Base-by-base conservation (phyloP, 345 rosid genomes). In the Brassica nigra region DNA sequence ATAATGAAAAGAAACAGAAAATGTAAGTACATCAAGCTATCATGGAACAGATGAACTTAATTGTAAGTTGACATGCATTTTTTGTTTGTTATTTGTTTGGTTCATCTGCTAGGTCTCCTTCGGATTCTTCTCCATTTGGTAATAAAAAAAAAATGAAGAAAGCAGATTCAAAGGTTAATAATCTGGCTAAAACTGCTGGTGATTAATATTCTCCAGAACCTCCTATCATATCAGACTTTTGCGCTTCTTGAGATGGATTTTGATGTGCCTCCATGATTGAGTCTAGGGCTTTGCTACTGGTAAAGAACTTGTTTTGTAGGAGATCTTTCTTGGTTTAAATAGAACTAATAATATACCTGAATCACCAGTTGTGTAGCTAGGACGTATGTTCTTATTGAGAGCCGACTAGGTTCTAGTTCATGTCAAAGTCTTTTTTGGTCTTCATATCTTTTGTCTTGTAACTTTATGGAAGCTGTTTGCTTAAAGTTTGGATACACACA, bases 1-100 rank as follows among this genome's bases (percentile, higher is more conserved):
- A 58, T 4, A 20, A 20, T 58, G 62, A 23, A 3, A 20, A 58
- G 30, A 90, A 90, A 73, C 94, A 81, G 76, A 91, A 86, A 79
- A 29, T 74, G 98, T 93, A 81, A 76, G 89, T 34, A 23, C 30
- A 6, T 57, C 8, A 65, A 3, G 20, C 59, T 69, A 49, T n/a
- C 62, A 3, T 69, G 27, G 27, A 23, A 23, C 27, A 23, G 27
- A 23, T 23, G 15, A 49, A 30, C 62, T n/a, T 69, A 10, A 49
- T 49, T n/a, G 7, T 49, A 15, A 28, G 10, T 8, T 69, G 73
- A 69, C 39, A 23, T 42, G 57, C 4, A 6, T 20, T 23, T 69
- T 68, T 29, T 68, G 47, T 23, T 4, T 68, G 0, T 2, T 37
- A 7, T 36, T 39, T 28, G 28, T 44, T 20, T 7, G 15, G 34